Conservation (phyloP, 2,329 filamentous ascomycete species). For the Colletotrichum ledebouriae region DNA sequence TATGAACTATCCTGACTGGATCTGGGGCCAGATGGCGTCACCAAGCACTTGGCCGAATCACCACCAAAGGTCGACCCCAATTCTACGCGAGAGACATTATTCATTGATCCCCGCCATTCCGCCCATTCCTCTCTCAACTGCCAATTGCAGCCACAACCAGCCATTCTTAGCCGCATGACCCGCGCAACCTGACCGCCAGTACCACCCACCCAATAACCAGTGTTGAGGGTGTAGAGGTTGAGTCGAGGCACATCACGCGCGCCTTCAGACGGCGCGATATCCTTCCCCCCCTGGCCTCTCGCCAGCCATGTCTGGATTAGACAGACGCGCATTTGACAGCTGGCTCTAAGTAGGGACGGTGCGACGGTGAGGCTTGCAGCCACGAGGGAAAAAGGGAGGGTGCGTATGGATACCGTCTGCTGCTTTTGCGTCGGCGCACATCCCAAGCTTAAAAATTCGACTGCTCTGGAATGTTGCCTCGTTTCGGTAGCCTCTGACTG, state of each 20-base stretch:
- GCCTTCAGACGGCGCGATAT: conserved; percentile 2
- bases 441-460: conserved; percentile 11
- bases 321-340: conserved; percentile 20
- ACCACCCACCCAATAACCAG: not conserved
- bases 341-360: conserved; percentile 29
- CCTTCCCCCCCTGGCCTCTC: no score
- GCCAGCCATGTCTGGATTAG: conserved; percentile 1
- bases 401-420: no score
- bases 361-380: conserved; percentile 21
- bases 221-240: conserved; percentile 9
- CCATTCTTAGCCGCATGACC: conserved; percentile 24
- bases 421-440: conserved; percentile 5
- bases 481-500: not conserved
- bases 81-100: conserved; percentile 8
- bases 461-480: conserved; percentile 2
- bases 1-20: conserved; percentile 25
- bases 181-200: conserved; percentile 20
- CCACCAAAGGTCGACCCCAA: conserved; percentile 6
- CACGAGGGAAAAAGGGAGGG: conserved; percentile 11
- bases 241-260: conserved; percentile 28
- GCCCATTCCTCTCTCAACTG: conserved; percentile 4
- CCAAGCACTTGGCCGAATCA: conserved; percentile 35
- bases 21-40: conserved; percentile 36
- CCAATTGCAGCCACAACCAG: conserved; percentile 24
- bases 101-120: conserved; percentile 7